These are phyloP conservation scores for Suhomyces canberraensis DNA, from an alignment of 805 yeast species.

Conservation along the genomic window DNA sequence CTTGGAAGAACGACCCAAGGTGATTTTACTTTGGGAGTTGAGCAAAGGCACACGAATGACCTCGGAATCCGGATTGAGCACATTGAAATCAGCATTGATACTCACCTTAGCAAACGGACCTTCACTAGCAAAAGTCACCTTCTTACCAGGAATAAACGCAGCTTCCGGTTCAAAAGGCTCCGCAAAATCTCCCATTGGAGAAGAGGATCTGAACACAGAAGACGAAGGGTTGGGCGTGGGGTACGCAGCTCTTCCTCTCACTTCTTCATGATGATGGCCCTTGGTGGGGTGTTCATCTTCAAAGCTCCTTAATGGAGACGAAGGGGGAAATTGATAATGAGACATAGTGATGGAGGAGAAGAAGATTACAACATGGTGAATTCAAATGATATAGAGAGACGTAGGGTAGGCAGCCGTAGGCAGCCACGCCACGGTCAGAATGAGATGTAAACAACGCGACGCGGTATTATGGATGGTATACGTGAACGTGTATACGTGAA, in stretches of 20 bases:
- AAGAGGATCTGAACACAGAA: conserved; percentile 38
- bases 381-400: neutral
- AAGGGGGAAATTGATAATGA: conserved; percentile 46
- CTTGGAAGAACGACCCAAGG: conserved; percentile 68
- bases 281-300: conserved; percentile 17
- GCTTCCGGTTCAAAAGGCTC: neutral
- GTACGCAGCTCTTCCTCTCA: conserved; percentile 33
- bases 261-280: conserved; percentile 6
- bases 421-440: too few relatives aligned
- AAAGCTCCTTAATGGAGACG: conserved; percentile 43
- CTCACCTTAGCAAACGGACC: conserved; percentile 11
- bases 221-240: conserved; percentile 76
- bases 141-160: conserved; percentile 6
- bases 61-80: conserved; percentile 30
- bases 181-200: conserved; percentile 25
- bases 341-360: conserved; percentile 12
- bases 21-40: conserved; percentile 32
- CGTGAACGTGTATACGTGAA: too few relatives aligned
- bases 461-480: too few relatives aligned
- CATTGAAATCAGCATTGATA: conserved; percentile 33
- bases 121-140: conserved; percentile 9
- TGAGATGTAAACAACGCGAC: too few relatives aligned
- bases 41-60: conserved; percentile 41
- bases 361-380: neutral
- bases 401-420: too few relatives aligned